Base-by-base conservation (phyloP, 2,329 filamentous ascomycete species). In the Microthyrium microscopicum region DNA sequence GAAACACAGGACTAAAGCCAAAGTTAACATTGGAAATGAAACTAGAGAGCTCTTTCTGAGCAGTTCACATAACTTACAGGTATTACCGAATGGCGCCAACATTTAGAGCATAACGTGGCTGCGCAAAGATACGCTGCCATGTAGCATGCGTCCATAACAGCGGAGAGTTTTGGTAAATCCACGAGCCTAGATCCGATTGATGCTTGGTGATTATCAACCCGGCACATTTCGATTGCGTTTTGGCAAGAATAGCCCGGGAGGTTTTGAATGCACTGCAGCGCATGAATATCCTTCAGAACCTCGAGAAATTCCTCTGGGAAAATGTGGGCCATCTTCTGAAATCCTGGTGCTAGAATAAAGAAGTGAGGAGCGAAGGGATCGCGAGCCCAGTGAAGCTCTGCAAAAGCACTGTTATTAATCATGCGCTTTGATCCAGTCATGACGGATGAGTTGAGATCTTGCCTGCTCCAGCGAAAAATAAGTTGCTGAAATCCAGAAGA, bases 41-140 rank as follows among this genome's bases (percentile, higher is more conserved):
- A n/a, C n/a, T n/a, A n/a, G n/a, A n/a, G 22, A 8, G 22, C 22
- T 25, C 22, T 25, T 8, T 8, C 8, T 13, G 13, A 8, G 13
- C 22, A 8, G 22, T 8, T 13, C 22, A 13, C 8, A 25, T 20
- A 20, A 49, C 56, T 38, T 42, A 61, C 58, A 0, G 58, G 58
- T 37, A 62, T 52, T 0, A 51, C 43, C 8, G 46, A 51, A 19
- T 45, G 43, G 12, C 50, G 44, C 58, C 58, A 62, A 4, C 56
- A 18, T 21, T 46, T 60, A 39, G 58, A 61, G 26, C 58, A 47
- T 0, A 61, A 31, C 50, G 54, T 57, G 5, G 37, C 42, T 3
- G 58, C 55, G 33, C 51, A 57, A n/a, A 62, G 20, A 42, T 60
- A 62, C 6, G 54, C 52, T 2, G 53, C 58, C 2, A 61, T 44